phyloP scores from a whole-genome alignment of 345 rosid species.

The thale cress (Arabidopsis thaliana) region TAIR10.1 NC_003071.7:18443001-18443500 shows the following conservation, averaged over 20 bases:
- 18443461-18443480: background rate
- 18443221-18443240: slow-evolving; percentile 73
- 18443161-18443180: slow-evolving; percentile 77
- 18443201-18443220: slow-evolving; percentile 49
- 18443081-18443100: slow-evolving; percentile 87
- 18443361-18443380: slow-evolving; percentile 26
- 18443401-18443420: slow-evolving; percentile 44
- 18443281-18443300: slow-evolving; percentile 67
- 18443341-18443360: slow-evolving; percentile 4
- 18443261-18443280: slow-evolving; percentile 68
- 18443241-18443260: slow-evolving; percentile 77
- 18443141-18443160: slow-evolving; percentile 82
- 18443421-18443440: slow-evolving; percentile 50
- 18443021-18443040: slow-evolving; percentile 86
- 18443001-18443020: slow-evolving; percentile 85
- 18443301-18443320: slow-evolving; percentile 47
- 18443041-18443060: slow-evolving; percentile 70
- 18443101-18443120: slow-evolving; percentile 91
- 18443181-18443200: slow-evolving; percentile 55
- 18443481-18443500: background rate
- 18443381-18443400: slow-evolving; percentile 36
- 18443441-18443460: slow-evolving; percentile 5
- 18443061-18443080: slow-evolving; percentile 85
- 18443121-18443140: slow-evolving; percentile 75
- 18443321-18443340: slow-evolving; percentile 26